These are phyloP conservation scores for Cryptococcus sp. DNA, from an alignment of 1,284 basidiomycete species.

Conservation along the genomic window DNA sequence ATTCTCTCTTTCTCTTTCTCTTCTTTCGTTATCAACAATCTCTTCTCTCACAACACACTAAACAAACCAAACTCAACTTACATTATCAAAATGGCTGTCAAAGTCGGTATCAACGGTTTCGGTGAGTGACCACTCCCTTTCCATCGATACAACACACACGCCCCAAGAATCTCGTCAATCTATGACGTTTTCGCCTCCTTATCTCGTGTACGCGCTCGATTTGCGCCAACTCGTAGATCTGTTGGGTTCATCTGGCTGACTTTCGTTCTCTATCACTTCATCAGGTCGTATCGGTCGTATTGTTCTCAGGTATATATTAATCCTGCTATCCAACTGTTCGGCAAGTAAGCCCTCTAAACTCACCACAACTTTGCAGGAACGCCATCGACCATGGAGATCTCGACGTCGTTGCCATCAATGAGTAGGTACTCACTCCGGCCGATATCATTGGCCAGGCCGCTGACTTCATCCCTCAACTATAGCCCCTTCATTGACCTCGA, in stretches of 20 bases:
- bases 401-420: conserved; percentile 84
- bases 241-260: conserved; percentile 1
- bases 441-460: neutral
- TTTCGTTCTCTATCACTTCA: neutral
- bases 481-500: conserved; percentile 94
- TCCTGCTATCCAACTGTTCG: neutral
- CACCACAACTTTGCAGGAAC: conserved; percentile 61
- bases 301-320: conserved; percentile 63
- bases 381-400: conserved; percentile 76
- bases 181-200: conserved; percentile 2
- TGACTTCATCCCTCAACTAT: neutral
- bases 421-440: conserved; percentile 60
- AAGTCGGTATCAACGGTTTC: conserved; percentile 96
- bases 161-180: neutral
- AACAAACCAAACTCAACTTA: conserved; percentile 15
- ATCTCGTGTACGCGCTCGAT: conserved; percentile 4
- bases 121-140: conserved; percentile 59
- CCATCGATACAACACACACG: too few relatives aligned
- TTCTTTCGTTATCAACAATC: conserved; percentile 12
- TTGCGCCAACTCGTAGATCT: neutral
- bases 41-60: conserved; percentile 6
- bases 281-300: conserved; percentile 97
- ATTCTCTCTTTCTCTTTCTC: conserved; percentile 16
- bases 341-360: neutral
- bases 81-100: conserved; percentile 59